Conservation (phyloP, 1,139 yeast genomes). For the Pichia sp. region DNA sequence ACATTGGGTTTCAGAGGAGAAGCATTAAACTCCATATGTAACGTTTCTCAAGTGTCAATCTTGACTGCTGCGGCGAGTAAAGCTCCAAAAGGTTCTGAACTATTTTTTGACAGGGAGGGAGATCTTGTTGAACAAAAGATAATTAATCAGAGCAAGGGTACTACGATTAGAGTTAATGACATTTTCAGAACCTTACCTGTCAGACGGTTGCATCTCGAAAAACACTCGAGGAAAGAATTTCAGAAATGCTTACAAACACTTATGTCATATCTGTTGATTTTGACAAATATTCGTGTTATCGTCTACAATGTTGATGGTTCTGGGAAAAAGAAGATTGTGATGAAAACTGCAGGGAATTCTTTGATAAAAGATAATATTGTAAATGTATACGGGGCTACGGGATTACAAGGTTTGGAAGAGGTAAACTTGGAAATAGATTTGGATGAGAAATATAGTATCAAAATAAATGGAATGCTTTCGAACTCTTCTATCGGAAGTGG, state of each 20-base stretch:
- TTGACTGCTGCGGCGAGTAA: slow-evolving; percentile 48
- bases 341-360: slow-evolving; percentile 48
- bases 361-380: slow-evolving; percentile 52
- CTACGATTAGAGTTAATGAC: slow-evolving; percentile 47
- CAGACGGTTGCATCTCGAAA: slow-evolving; percentile 63
- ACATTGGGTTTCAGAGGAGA: slow-evolving; percentile 85
- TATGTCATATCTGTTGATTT: slow-evolving; percentile 65
- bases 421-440: slow-evolving; percentile 31
- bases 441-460: slow-evolving; percentile 30
- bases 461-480: slow-evolving; percentile 61
- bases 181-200: slow-evolving; percentile 68
- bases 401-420: slow-evolving; percentile 52
- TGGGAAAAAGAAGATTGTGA: slow-evolving; percentile 47
- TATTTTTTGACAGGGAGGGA: slow-evolving; percentile 56
- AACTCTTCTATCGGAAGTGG: slow-evolving; percentile 76
- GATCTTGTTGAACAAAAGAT: slow-evolving; percentile 36
- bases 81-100: slow-evolving; percentile 54
- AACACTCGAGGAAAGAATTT: slow-evolving; percentile 68
- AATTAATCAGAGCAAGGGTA: slow-evolving; percentile 57
- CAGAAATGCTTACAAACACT: slow-evolving; percentile 57
- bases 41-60: slow-evolving; percentile 44
- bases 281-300: slow-evolving; percentile 52
- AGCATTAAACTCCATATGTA: slow-evolving; percentile 71
- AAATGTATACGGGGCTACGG: slow-evolving; percentile 65
- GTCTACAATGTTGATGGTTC: slow-evolving; percentile 49